Percentiles rank a stretch among this genome's conserved stretches.
phyloP scores from a whole-genome alignment of 148 eudicot species.

The Silene conica region DNA sequence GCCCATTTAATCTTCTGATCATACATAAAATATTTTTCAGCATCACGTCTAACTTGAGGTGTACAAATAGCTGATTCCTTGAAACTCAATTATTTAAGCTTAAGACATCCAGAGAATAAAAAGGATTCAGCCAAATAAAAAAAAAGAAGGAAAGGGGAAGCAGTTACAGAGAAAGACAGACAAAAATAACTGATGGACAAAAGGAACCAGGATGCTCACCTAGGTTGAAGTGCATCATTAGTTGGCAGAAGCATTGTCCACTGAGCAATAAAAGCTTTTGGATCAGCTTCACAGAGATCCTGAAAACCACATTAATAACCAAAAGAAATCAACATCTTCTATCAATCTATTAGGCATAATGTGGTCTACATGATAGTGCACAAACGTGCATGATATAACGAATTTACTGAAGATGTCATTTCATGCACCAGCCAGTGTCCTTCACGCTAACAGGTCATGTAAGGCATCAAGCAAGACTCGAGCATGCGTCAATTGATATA shows the following conservation, averaged over 20 bases:
- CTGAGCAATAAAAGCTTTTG: conserved; percentile 74
- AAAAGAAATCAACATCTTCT: conserved; percentile 5
- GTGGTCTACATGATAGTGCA: conserved; percentile 5
- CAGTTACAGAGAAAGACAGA: neutral
- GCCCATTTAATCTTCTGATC: neutral
- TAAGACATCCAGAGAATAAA: conserved; percentile 4
- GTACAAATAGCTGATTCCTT: neutral
- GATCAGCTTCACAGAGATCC: conserved; percentile 98
- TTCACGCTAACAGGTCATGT: neutral
- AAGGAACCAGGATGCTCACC: conserved; percentile 37
- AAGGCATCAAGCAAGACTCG: neutral
- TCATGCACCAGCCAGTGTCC: neutral
- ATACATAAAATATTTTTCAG: neutral
- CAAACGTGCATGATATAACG: neutral
- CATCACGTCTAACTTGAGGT: neutral
- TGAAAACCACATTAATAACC: conserved; percentile 26
- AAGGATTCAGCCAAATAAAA: too few relatives aligned
- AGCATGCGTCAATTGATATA: neutral
- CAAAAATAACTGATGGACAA: neutral
- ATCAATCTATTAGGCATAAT: neutral
- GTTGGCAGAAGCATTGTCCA: conserved; percentile 96
- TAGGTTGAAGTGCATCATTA: conserved; percentile 79
- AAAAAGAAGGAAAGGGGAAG: neutral
- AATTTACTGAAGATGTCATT: neutral
- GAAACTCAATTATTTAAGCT: neutral